Evolutionary conservation across 768 basidiomycete species (phyloP), one percentile per base, ranked within the genome.

Genomic region (Termitomyces sp.): DNA sequence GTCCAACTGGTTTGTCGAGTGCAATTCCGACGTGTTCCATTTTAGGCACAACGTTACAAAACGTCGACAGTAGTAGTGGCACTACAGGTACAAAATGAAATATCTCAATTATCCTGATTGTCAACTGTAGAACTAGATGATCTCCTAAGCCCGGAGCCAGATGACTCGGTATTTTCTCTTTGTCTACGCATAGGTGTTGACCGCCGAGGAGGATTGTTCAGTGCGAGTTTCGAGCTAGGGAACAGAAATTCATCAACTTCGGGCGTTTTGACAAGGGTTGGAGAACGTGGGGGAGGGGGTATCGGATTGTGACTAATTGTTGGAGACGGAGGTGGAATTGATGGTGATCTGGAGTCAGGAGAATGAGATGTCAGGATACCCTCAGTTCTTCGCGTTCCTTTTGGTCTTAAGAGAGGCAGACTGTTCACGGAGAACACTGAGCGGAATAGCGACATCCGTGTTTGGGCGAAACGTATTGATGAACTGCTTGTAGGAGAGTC

Each of bases 341-440:
- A 59, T 26, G 73, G 71, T 17, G 75, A 70, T 15, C 70, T 66
- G 33, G 72, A 64, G 10, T 62, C 64, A 1, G 83, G 81, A 15
- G 85, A 76, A 12, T 74, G 81, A 14, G 86, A 86, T 0, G 87
- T 83, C 57, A 93, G 83, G 52, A 92, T 72, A 12, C 89, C 91
- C 61, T 89, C 85, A 14, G 78, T 74, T 50, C 72, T 74, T n/a
- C 80, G 71, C 21, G 74, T 67, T 10, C 73, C 48, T 42, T 73
- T 73, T 10, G 81, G 73, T 19, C 81, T 77, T 5, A 84, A 60
- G 50, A 68, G 60, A 59, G 77, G 60, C 55, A 81, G 53, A 65
- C 66, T 65, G 21, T 75, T 72, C 48, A 76, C 69, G 3, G 75
- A 80, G 60, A 86, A 77, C 47, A 89, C 72, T 12, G 85, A 82